Conservation (phyloP, 2,329 filamentous ascomycete genomes). For the Ophiognomonia clavigignenti-juglandacearum region DNA sequence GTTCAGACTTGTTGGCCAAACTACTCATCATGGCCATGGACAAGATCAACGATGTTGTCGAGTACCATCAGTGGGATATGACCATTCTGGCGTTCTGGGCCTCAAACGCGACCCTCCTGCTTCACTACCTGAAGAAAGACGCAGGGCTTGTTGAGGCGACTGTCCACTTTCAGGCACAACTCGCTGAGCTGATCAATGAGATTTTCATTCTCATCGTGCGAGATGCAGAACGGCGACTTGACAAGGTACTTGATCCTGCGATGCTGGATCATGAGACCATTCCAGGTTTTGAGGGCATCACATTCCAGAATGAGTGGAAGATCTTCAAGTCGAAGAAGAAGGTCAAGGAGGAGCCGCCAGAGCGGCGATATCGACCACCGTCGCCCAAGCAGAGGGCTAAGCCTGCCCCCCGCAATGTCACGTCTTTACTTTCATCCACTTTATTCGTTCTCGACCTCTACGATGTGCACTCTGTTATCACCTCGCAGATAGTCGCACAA, state of each 20-base stretch:
- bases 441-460: conserved; percentile 98
- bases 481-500: conserved; percentile 84
- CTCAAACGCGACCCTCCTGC: conserved; percentile 89
- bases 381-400: conserved; percentile 92
- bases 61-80: conserved; percentile 97
- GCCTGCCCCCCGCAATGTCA: conserved; percentile 89
- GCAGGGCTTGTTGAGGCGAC: conserved; percentile 74
- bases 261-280: conserved; percentile 99
- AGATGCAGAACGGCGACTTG: conserved; percentile 90
- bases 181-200: conserved; percentile 93
- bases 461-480: conserved; percentile 96
- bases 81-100: conserved; percentile 99
- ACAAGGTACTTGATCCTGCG: conserved; percentile 87
- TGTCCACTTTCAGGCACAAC: conserved; percentile 83
- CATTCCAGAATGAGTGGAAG: conserved; percentile 98
- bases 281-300: conserved; percentile 91
- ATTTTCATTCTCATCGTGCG: conserved; percentile 97
- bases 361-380: conserved; percentile 87
- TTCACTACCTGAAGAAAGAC: conserved; percentile 97
- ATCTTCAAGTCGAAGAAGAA: conserved; percentile 89
- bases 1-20: conserved; percentile 73
- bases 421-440: conserved; percentile 89
- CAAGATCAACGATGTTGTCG: conserved; percentile 96
- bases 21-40: conserved; percentile 85
- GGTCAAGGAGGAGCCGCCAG: conserved; percentile 81